A percentile compares a stretch with the other conserved stretches of the same genome.
phyloP scores from a whole-genome alignment of 257 asterid genomes.

The Coffea eugenioides region DNA sequence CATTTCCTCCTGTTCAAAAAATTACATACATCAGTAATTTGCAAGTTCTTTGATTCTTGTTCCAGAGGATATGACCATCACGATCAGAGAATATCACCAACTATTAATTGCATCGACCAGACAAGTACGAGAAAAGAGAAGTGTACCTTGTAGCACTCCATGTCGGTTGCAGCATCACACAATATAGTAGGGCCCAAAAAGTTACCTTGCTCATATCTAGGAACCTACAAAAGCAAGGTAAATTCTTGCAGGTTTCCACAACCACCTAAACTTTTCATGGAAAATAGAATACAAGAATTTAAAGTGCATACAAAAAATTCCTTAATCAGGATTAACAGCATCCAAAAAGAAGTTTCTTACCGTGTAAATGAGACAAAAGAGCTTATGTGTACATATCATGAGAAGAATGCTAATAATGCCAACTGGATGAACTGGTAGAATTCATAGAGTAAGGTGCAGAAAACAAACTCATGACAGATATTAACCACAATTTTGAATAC shows the following conservation, averaged over 20 bases:
- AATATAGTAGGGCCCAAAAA: slow-evolving; percentile 47
- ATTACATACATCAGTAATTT: neutral
- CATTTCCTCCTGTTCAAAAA: slow-evolving; percentile 40
- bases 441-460: neutral
- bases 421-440: neutral
- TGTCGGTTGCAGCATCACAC: slow-evolving; percentile 36
- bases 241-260: neutral
- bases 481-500: neutral
- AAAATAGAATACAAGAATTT: neutral
- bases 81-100: slow-evolving; percentile 3
- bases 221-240: slow-evolving; percentile 36
- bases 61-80: neutral
- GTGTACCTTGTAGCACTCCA: slow-evolving; percentile 50
- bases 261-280: neutral
- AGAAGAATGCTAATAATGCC: neutral
- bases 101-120: slow-evolving; percentile 2
- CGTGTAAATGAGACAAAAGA: neutral
- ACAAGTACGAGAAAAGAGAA: slow-evolving; percentile 8
- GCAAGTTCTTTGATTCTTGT: neutral
- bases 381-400: neutral
- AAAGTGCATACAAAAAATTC: neutral
- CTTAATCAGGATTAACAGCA: neutral
- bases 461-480: neutral
- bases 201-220: slow-evolving; percentile 41
- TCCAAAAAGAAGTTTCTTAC: neutral